These are phyloP conservation scores for Lachnellula cervina DNA, from an alignment of 2,329 filamentous ascomycete genomes.

Conservation along the genomic window DNA sequence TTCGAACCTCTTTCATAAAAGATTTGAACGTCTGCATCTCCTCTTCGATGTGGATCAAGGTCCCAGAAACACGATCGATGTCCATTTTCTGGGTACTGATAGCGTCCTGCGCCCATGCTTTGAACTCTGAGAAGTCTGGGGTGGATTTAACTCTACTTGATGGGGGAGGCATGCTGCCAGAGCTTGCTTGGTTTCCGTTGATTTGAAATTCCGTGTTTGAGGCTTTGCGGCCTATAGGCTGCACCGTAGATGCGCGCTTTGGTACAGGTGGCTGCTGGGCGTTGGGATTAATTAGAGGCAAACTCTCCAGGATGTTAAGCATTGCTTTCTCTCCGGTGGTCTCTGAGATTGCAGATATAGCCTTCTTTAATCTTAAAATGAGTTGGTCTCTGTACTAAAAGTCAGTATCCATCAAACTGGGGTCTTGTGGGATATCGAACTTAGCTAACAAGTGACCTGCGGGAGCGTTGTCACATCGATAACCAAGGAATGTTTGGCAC, in stretches of 20 bases:
- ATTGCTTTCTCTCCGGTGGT: slow-evolving; percentile 18
- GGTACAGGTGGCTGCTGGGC: not conserved
- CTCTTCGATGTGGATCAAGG: slow-evolving; percentile 24
- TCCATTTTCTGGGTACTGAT: slow-evolving; percentile 26
- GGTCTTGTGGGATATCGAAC: slow-evolving; percentile 11
- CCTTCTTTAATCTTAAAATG: slow-evolving; percentile 21
- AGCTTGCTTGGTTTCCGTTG: not conserved
- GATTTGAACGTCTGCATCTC: slow-evolving; percentile 28
- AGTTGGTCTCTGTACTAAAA: slow-evolving; percentile 24
- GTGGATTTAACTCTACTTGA: not conserved
- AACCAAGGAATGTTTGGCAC: slow-evolving; percentile 24
- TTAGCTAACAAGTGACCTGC: slow-evolving; percentile 26
- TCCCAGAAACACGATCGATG: slow-evolving; percentile 28
- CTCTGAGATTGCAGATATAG: slow-evolving; percentile 24
- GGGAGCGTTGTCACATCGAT: slow-evolving; percentile 29
- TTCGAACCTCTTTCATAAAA: slow-evolving; percentile 28
- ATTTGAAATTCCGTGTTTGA: not conserved
- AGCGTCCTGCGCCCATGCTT: slow-evolving; percentile 22
- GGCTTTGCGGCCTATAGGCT: slow-evolving; percentile 3
- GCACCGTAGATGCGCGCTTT: slow-evolving; percentile 10
- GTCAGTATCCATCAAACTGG: not conserved
- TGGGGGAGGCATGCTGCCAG: not conserved
- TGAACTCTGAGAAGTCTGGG: slow-evolving; percentile 15
- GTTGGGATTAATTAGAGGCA: slow-evolving; percentile 15
- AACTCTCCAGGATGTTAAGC: slow-evolving; percentile 17